phyloP scores from a whole-genome alignment of 2,329 filamentous ascomycete genomes.

The Calonectria ilicicola region DNA sequence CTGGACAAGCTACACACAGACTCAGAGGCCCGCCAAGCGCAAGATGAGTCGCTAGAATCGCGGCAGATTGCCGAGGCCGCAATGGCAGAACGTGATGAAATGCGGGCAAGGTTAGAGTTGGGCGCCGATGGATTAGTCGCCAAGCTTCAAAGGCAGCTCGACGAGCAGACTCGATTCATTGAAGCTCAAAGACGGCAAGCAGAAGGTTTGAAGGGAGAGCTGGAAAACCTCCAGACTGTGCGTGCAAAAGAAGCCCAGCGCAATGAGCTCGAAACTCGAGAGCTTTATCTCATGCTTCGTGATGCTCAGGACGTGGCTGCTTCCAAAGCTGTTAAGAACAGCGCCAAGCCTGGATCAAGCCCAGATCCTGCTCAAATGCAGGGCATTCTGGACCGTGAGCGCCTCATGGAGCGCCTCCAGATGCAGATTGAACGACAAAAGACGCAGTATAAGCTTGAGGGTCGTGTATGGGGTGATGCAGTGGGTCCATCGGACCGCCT shows the following conservation, averaged over 20 bases:
- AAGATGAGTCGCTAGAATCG: constrained; percentile 91
- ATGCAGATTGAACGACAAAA: constrained; percentile 97
- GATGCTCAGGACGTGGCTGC: constrained; percentile 97
- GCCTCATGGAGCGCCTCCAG: constrained; percentile 91
- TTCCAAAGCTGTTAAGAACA: constrained; percentile 77
- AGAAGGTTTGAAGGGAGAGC: constrained; percentile 88
- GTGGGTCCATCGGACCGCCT: constrained; percentile 91
- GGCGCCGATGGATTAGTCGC: constrained; percentile 94
- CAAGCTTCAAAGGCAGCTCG: constrained; percentile 93
- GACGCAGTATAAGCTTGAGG: constrained; percentile 97
- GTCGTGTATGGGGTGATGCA: constrained; percentile 86
- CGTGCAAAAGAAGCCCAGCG: constrained; percentile 92
- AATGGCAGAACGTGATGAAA: constrained; percentile 95
- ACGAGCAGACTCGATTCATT: constrained; percentile 91
- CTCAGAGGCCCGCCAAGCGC: constrained; percentile 90
- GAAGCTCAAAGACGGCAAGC: constrained; percentile 88
- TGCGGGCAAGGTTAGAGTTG: constrained; percentile 87
- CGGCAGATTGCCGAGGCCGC: constrained; percentile 95
- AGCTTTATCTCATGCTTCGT: constrained; percentile 97
- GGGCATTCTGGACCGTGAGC: constrained; percentile 92
- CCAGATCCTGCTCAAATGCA: constrained; percentile 83
- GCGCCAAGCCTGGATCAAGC: constrained; percentile 63
- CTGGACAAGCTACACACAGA: constrained; percentile 97
- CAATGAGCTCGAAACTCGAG: constrained; percentile 94
- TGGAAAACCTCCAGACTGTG: constrained; percentile 87